Evolutionary conservation across 192 early-diverging fungal genomes (phyloP), one percentile per base, ranked within the genome.

Genomic region (Coemansia sp.): DNA sequence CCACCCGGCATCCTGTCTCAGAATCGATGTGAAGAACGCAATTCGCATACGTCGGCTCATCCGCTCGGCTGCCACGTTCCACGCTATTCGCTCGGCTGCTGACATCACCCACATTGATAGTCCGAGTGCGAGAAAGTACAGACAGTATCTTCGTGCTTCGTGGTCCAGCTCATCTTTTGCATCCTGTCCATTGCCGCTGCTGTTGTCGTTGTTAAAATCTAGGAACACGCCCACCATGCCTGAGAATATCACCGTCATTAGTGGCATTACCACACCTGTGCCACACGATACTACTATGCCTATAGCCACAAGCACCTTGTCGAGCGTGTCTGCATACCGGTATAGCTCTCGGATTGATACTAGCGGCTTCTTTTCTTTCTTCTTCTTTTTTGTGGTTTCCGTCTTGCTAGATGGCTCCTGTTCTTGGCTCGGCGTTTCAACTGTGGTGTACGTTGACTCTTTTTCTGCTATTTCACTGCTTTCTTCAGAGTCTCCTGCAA

Each of bases 1-100:
- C 89, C 92, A 98, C 16, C 85, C 87, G 45, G 93, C 89, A 23
- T 96, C 90, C 74, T 96, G 95, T 54, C 92, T 86, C 58, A 98
- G 84, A 59, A 96, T 89, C 6, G 91, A 70, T 38, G 83, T 73
- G 39, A 95, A 86, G 68, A 94, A 98, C 38, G 59, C 63, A 69
- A 89, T 83, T 21, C 95, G 85, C 53, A 96, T 87, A 18, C 95
- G 86, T 61, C 89, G 87, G 52, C 89, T 74, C 40, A 88, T 89
- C 45, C 84, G 84, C 74, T 89, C 90, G 11, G 85, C 77, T 1
- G 86, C 56, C 5, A 70, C 70, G 16, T 63, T 56, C 68, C 69
- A 70, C 15, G 56, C 21, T 18, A 72, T 56, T 48, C 72, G 73
- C 57, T 77, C 66, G 44, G 70, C 8, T 1, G 48, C 40, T 9